Evolutionary conservation across 331 rosid species (phyloP).

Genomic region (Quercus lobata): DNA sequence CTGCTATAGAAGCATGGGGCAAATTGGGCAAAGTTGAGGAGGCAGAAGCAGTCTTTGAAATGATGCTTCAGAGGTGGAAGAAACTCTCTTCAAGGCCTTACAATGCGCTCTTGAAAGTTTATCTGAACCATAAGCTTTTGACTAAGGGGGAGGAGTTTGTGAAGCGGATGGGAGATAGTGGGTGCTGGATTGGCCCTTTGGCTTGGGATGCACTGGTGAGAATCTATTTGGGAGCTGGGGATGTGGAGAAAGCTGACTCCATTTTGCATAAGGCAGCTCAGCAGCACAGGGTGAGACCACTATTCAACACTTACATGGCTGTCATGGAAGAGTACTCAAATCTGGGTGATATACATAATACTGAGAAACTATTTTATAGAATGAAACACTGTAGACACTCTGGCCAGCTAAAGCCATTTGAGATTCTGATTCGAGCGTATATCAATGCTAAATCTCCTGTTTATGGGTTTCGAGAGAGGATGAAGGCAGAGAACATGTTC

Average conservation of each 20-base stretch:
- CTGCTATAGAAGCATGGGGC: slow-evolving; percentile 26
- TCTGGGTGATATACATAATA: slow-evolving; percentile 18
- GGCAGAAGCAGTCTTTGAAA: slow-evolving; percentile 22
- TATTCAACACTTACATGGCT: slow-evolving; percentile 1
- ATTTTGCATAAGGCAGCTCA: slow-evolving; percentile 8
- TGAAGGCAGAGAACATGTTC: slow-evolving; percentile 20
- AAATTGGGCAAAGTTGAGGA: slow-evolving; percentile 19
- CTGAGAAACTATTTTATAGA: slow-evolving; percentile 17
- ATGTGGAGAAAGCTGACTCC: slow-evolving; percentile 17
- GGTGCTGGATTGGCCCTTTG: slow-evolving; percentile 21
- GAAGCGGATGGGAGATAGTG: background rate
- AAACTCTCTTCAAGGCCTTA: slow-evolving; percentile 12
- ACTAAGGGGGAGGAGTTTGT: slow-evolving; percentile 22
- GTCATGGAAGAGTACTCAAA: slow-evolving; percentile 17
- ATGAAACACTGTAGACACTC: slow-evolving; percentile 8
- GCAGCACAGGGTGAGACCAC: slow-evolving; percentile 1
- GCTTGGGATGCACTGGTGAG: slow-evolving; percentile 29
- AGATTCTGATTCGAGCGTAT: slow-evolving; percentile 14
- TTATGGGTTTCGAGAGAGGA: slow-evolving; percentile 18
- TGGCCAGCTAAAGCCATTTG: slow-evolving; percentile 5
- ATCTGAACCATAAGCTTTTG: slow-evolving; percentile 13
- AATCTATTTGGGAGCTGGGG: slow-evolving; percentile 13
- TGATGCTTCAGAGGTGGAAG: slow-evolving; percentile 12
- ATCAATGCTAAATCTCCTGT: slow-evolving; percentile 18
- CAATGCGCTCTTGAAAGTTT: slow-evolving; percentile 18